A percentile compares a stretch with the other conserved stretches of the same genome.
These are phyloP conservation scores for Nannochloropsis salina DNA, from an alignment of 108 stramenopile species.

Conservation along the genomic window DNA sequence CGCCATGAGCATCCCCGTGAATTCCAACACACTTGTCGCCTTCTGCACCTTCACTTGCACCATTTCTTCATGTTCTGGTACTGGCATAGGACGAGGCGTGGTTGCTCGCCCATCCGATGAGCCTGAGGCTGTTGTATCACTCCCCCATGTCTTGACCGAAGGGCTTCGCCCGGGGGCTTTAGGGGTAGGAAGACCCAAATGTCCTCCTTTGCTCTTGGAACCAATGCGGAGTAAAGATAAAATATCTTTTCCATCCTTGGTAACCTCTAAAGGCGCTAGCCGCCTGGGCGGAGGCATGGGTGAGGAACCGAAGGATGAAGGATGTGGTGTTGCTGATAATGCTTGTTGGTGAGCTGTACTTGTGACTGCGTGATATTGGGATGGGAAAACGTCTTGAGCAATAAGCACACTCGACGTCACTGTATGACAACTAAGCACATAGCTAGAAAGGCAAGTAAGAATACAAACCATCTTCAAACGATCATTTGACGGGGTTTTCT, in stretches of 20 bases:
- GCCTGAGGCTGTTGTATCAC: too few species aligned
- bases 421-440: too few species aligned
- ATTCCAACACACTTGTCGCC: not conserved
- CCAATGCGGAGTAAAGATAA: constrained; percentile 11
- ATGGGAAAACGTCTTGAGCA: too few species aligned
- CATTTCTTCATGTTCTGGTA: not conserved
- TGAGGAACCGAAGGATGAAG: not conserved
- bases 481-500: too few species aligned
- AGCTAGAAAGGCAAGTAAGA: too few species aligned
- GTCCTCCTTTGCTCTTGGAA: not conserved
- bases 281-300: constrained; percentile 1
- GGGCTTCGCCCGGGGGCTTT: not conserved
- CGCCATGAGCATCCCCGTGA: not conserved
- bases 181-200: constrained; percentile 2
- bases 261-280: not conserved
- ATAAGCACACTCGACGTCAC: too few species aligned
- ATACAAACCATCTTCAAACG: too few species aligned
- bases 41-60: not conserved
- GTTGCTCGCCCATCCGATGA: not conserved
- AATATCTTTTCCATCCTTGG: constrained; percentile 6
- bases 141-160: not conserved
- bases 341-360: too few species aligned
- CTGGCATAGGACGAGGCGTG: not conserved
- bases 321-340: not conserved
- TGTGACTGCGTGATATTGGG: too few species aligned